Percentiles rank a stretch among this genome's conserved stretches.
These are phyloP conservation scores for Erythrophleum ivorense DNA, from an alignment of 331 rosid species.

Conservation along the genomic window DNA sequence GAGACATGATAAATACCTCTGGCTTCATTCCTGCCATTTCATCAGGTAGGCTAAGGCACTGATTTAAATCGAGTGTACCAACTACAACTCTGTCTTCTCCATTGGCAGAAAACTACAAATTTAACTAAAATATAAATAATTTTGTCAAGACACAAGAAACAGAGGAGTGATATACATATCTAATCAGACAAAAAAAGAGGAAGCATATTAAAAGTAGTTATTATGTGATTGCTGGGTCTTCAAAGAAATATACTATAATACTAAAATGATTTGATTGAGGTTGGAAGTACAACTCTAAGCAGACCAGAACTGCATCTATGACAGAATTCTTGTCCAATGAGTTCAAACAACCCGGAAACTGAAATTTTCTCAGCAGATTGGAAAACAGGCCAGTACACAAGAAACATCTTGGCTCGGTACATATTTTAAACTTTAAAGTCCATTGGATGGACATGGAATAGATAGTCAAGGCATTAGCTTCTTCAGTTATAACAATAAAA, in stretches of 20 bases:
- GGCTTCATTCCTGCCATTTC: slow-evolving; percentile 85
- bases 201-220: not conserved
- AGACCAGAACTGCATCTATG: not conserved
- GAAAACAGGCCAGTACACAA: not conserved
- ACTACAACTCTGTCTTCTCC: slow-evolving; percentile 84
- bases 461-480: not conserved
- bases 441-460: not conserved
- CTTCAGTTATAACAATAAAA: not conserved
- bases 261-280: not conserved
- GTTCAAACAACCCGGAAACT: not conserved
- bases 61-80: slow-evolving; percentile 84
- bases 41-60: slow-evolving; percentile 87
- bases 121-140: slow-evolving; percentile 31
- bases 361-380: slow-evolving; percentile 2
- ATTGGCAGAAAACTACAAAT: slow-evolving; percentile 64
- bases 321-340: not conserved
- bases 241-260: not conserved
- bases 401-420: not conserved
- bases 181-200: not conserved
- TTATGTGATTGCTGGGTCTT: not conserved
- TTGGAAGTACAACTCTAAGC: slow-evolving; percentile 9
- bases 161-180: not conserved
- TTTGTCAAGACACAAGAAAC: slow-evolving; percentile 33
- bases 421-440: not conserved
- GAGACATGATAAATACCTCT: slow-evolving; percentile 55